Percentiles rank a stretch among this genome's conserved stretches.
Conservation (phyloP, 495 filamentous ascomycete species). For the Aspergillus panamensis region DNA sequence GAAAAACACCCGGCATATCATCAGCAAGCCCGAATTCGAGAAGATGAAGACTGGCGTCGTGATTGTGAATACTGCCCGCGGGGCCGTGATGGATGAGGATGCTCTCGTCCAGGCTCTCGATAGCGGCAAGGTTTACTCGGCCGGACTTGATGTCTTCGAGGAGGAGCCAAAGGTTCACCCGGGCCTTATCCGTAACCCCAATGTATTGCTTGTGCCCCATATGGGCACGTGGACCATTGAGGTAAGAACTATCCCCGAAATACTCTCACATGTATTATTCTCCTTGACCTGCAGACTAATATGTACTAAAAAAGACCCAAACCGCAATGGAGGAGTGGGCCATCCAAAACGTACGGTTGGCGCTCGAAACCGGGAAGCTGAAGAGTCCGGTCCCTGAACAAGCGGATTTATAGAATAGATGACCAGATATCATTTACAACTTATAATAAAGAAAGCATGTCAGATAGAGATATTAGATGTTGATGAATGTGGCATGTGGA, state of each 20-base stretch:
- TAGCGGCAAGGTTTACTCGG: conserved; percentile 55
- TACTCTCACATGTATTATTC: too few relatives aligned
- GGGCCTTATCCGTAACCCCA: conserved; percentile 55
- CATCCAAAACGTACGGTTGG: conserved; percentile 58
- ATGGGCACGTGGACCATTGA: conserved; percentile 67
- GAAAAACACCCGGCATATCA: conserved; percentile 64
- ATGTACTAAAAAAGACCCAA: conserved; percentile 45
- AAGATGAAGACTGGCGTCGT: conserved; percentile 70
- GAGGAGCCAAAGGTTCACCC: conserved; percentile 64
- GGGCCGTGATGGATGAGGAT: conserved; percentile 68
- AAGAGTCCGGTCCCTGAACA: conserved; percentile 60
- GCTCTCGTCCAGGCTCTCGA: conserved; percentile 63
- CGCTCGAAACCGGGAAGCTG: conserved; percentile 52
- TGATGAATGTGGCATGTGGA: background rate
- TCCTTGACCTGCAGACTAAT: background rate
- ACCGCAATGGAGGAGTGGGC: conserved; percentile 63
- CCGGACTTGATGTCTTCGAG: conserved; percentile 68
- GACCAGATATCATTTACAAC: background rate
- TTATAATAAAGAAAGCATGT: background rate
- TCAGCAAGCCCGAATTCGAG: conserved; percentile 57
- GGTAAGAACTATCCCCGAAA: conserved; percentile 34
- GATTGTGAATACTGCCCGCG: conserved; percentile 69
- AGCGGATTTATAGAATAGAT: conserved; percentile 40
- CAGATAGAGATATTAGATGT: conserved; percentile 3
- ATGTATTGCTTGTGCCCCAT: conserved; percentile 63